Base-by-base conservation (phyloP, 2,329 filamentous ascomycete genomes). In the Trichoderma pleuroti region DNA sequence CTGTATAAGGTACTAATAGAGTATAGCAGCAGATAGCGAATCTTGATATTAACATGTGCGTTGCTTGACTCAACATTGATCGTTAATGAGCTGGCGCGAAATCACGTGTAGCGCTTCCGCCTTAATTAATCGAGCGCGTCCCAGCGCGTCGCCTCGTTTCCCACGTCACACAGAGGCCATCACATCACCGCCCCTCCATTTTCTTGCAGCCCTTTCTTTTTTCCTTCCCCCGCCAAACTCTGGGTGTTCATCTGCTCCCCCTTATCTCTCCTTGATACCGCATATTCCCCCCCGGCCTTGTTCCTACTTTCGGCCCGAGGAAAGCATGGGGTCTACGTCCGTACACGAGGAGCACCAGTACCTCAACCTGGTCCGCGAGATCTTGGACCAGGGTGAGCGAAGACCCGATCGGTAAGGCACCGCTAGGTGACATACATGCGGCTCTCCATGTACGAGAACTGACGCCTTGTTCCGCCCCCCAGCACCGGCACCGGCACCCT, bases 401-500 rank as follows among this genome's bases (percentile, higher is more conserved):
- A 91, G 96, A 21, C 94, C 93, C 36, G 96, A 99, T 80, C 87
- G 93, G 91, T 92, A 84, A 39, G 76, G 36, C n/a, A 34, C 36
- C 62, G 52, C 24, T 34, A 28, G 9, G 9, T 52, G 28, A 49
- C 39, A 36, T 52, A 54, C 36, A 64, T 26, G 56, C 34, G n/a
- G 21, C 18, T 34, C 16, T 46, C 28, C 28, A 32, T 9, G 9
- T 36, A 28, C n/a, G n/a, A n/a, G n/a, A 39, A 59, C 70, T 68
- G 42, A 70, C 9, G 30, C 16, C 14, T 16, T 4, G 39, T 14
- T 71, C 36, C 28, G 14, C 18, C 18, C 14, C 70, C 10, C 74
- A 93, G 93, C 75, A 99, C 96, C 5, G 96, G 96, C 67, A 99
- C 96, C 5, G 96, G 96, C 69, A 99, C 96, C 12, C 88, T 90